A percentile compares a stretch with the other conserved stretches of the same genome.
Evolutionary conservation across 768 basidiomycete species (phyloP).

Genomic region (Boletus rex-veris): DNA sequence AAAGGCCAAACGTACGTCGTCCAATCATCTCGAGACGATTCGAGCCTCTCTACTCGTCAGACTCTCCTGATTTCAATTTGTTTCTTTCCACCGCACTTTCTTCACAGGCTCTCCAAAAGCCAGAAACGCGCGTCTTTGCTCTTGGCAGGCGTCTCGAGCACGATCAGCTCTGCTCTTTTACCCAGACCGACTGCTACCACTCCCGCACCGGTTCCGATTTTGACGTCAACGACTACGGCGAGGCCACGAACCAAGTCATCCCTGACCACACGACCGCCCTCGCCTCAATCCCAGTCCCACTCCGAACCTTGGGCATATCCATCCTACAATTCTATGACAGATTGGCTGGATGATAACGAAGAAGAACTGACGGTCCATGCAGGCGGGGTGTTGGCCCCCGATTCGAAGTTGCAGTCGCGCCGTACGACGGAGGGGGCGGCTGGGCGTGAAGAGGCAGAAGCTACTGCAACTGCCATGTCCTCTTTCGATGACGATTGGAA

Average conservation of each 20-base stretch:
- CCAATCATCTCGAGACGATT: not conserved
- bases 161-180: constrained; percentile 47
- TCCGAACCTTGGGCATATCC: not conserved
- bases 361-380: constrained; percentile 28
- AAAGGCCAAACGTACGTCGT: constrained; percentile 51
- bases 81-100: not conserved
- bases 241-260: not conserved
- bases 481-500: constrained; percentile 53
- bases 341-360: constrained; percentile 41
- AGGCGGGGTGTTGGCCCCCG: constrained; percentile 24
- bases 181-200: constrained; percentile 36
- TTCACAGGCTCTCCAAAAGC: constrained; percentile 55
- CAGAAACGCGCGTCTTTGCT: constrained; percentile 68
- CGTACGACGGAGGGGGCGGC: not conserved
- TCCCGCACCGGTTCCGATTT: constrained; percentile 7
- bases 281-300: not conserved
- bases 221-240: not conserved
- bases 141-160: constrained; percentile 60
- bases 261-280: not conserved
- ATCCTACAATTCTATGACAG: constrained; percentile 10
- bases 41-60: no score
- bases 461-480: not conserved
- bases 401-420: constrained; percentile 22
- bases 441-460: no score
- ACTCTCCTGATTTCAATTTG: not conserved